phyloP scores from a whole-genome alignment of 2,329 filamentous ascomycete genomes.

The Clonostachys chloroleuca region DNA sequence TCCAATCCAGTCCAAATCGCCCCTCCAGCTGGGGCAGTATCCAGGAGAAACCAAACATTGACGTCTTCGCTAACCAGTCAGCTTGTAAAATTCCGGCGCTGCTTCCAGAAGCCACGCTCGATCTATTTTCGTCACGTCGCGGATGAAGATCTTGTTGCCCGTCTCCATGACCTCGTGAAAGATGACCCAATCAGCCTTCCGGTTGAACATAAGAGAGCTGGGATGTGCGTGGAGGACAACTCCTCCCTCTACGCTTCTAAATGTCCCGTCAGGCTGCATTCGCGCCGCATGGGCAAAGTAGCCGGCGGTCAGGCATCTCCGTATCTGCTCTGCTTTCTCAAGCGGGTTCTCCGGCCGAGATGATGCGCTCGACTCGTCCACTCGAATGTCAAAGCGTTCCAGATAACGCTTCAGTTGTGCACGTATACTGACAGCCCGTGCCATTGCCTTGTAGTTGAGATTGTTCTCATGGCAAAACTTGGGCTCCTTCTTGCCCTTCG shows the following conservation, averaged over 20 bases:
- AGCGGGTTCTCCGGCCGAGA: slow-evolving; percentile 15
- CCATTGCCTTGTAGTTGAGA: slow-evolving; percentile 82
- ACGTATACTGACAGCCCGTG: slow-evolving; percentile 77
- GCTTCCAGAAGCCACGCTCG: slow-evolving; percentile 91
- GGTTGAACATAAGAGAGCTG: slow-evolving; percentile 90
- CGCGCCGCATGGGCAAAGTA: slow-evolving; percentile 91
- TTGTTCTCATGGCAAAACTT: slow-evolving; percentile 85
- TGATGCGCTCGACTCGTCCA: slow-evolving; percentile 46
- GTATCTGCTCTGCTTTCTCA: slow-evolving; percentile 65
- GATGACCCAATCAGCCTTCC: slow-evolving; percentile 93
- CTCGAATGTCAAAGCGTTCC: slow-evolving; percentile 73
- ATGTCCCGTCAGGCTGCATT: slow-evolving; percentile 91
- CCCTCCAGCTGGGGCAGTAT: too few species aligned
- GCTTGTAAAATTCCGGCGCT: slow-evolving; percentile 72
- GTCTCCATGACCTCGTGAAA: slow-evolving; percentile 94
- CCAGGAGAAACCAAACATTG: too few species aligned
- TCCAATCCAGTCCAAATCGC: too few species aligned
- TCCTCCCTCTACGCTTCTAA: slow-evolving; percentile 77
- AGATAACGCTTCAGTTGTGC: slow-evolving; percentile 83
- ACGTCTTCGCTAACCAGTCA: not conserved
- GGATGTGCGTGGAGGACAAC: slow-evolving; percentile 83
- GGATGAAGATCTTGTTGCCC: slow-evolving; percentile 80
- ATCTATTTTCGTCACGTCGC: slow-evolving; percentile 90
- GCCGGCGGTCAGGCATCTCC: slow-evolving; percentile 79
- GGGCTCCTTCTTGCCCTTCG: slow-evolving; percentile 74